These are phyloP conservation scores for Oidium heveae DNA, from an alignment of 2,329 filamentous ascomycete species.

Conservation along the genomic window DNA sequence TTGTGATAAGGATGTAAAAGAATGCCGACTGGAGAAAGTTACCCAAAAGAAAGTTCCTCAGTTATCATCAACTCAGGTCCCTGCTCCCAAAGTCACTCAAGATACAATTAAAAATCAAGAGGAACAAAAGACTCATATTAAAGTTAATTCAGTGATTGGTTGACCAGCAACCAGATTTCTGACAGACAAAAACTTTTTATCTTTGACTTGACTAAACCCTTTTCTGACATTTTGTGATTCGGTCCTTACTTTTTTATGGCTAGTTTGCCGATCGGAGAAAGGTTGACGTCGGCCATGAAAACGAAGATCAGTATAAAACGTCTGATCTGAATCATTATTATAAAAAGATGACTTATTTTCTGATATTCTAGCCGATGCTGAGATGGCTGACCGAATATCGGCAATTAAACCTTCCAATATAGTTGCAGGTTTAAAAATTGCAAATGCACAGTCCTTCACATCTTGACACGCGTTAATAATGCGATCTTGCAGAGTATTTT, in stretches of 20 bases:
- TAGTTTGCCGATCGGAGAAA: not conserved
- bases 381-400: not conserved
- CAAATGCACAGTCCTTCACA: not conserved
- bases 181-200: conserved; percentile 1
- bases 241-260: not conserved
- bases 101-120: too few species aligned
- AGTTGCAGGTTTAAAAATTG: not conserved
- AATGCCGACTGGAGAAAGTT: too few species aligned
- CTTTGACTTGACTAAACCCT: not conserved
- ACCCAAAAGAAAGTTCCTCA: too few species aligned
- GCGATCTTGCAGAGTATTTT: not conserved
- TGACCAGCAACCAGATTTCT: conserved; percentile 1
- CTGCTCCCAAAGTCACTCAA: too few species aligned
- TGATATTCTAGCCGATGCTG: not conserved
- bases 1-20: too few species aligned
- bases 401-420: not conserved
- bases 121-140: too few species aligned
- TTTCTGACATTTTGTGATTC: not conserved
- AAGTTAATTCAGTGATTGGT: not conserved
- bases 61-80: too few species aligned
- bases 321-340: not conserved
- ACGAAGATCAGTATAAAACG: not conserved
- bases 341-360: not conserved
- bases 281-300: not conserved
- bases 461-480: not conserved